Conservation (phyloP, 2,329 filamentous ascomycete species). For the Ramichloridium luteum region DNA sequence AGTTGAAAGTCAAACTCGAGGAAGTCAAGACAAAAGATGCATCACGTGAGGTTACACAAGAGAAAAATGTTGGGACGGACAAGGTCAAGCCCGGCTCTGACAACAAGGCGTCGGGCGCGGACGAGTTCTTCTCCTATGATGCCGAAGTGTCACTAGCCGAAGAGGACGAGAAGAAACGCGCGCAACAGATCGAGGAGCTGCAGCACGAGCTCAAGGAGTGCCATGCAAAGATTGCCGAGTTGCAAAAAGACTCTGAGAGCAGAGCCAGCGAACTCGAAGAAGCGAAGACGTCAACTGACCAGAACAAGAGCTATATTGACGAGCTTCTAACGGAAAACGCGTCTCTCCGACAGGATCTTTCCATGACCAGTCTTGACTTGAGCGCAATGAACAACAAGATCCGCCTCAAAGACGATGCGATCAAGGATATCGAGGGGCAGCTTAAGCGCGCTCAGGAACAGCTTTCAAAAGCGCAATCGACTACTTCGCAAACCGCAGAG, state of each 20-base stretch:
- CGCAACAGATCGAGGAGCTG: slow-evolving; percentile 62
- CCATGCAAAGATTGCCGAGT: slow-evolving; percentile 51
- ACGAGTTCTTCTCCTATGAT: slow-evolving; percentile 88
- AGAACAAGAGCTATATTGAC: slow-evolving; percentile 48
- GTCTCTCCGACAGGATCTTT: slow-evolving; percentile 56
- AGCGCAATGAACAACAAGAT: slow-evolving; percentile 39
- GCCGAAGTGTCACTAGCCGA: slow-evolving; percentile 42
- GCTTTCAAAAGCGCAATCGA: not conserved
- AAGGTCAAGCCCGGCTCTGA: slow-evolving; percentile 3
- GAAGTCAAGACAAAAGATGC: slow-evolving; percentile 49
- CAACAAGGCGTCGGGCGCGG: slow-evolving; percentile 22
- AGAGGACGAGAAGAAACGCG: slow-evolving; percentile 50
- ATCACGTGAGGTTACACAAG: slow-evolving; percentile 49
- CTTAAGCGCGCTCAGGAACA: slow-evolving; percentile 2
- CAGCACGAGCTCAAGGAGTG: slow-evolving; percentile 29
- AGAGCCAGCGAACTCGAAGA: slow-evolving; percentile 44
- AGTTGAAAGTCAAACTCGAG: slow-evolving; percentile 64
- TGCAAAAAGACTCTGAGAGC: slow-evolving; percentile 57
- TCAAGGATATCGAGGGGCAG: slow-evolving; percentile 7
- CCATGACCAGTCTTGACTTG: slow-evolving; percentile 30
- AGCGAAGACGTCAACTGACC: slow-evolving; percentile 37
- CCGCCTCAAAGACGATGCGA: slow-evolving; percentile 12
- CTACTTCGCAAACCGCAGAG: no score
- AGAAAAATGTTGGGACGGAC: slow-evolving; percentile 26
- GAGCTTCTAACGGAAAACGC: slow-evolving; percentile 58